A percentile compares a stretch with the other conserved stretches of the same genome.
phyloP scores from a whole-genome alignment of 495 filamentous ascomycete genomes.

The Neurospora hispaniola region DNA sequence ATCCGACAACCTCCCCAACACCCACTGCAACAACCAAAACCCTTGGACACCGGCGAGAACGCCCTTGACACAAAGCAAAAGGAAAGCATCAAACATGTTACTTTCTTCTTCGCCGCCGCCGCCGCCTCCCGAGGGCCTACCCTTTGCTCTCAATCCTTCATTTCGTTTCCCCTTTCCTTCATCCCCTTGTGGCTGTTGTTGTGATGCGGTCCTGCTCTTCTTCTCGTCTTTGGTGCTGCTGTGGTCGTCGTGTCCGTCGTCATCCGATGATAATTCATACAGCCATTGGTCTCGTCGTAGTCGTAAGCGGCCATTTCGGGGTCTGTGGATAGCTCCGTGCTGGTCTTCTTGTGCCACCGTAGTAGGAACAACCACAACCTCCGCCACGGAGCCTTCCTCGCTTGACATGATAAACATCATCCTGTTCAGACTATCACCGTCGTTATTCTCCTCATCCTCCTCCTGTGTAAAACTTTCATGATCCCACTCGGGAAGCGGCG shows the following conservation, averaged over 20 bases:
- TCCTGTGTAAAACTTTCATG: background rate
- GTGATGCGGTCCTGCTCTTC: background rate
- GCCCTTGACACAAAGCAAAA: slow-evolving; percentile 16
- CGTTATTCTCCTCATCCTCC: background rate
- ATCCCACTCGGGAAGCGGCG: slow-evolving; percentile 7
- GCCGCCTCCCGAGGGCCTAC: slow-evolving; percentile 3
- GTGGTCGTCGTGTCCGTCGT: background rate
- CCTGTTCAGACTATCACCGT: background rate
- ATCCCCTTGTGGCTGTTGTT: background rate
- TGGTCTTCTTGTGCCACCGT: background rate
- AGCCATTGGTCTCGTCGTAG: background rate
- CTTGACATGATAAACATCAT: background rate
- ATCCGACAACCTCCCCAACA: slow-evolving; percentile 14
- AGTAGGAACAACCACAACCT: background rate
- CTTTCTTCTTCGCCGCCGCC: background rate
- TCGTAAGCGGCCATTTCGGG: background rate
- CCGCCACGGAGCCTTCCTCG: background rate
- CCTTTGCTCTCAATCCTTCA: background rate
- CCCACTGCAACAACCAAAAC: slow-evolving; percentile 16
- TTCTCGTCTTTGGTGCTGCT: background rate
- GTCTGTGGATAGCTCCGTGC: background rate
- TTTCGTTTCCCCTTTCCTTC: background rate
- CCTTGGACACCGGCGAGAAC: slow-evolving; percentile 17
- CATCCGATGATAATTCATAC: background rate
- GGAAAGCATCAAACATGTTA: slow-evolving; percentile 10